Evolutionary conservation across 2,329 filamentous ascomycete species (phyloP), one percentile per base, ranked within the genome.

Genomic region (Alternaria ventricosa): DNA sequence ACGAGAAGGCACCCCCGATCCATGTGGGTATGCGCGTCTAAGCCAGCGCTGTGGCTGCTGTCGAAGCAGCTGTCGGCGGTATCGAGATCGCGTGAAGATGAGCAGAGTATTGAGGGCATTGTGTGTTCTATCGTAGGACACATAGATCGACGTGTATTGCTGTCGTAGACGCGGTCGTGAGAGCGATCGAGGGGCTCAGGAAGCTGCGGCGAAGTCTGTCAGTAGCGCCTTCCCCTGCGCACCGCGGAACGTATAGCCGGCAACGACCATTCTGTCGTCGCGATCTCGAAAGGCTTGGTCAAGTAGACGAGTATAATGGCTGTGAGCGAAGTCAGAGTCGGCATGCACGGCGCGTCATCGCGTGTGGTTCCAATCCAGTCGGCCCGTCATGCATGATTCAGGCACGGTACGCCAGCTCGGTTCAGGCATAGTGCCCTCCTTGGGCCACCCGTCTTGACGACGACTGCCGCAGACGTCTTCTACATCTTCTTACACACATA

Each of bases 351-450:
- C 53, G 36, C 41, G 25, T 25, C 36, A 41, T 41, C 36, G 36
- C 36, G n/a, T 11, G 36, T 41, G 2, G n/a, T n/a, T n/a, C n/a
- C 18, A n/a, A 3, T 18, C 28, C 23, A 18, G 15, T 55, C 44
- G 44, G 55, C 55, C 55, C 43, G 43, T 15, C 41, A 13, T 28
- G 4, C 54, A 56, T 46, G 54, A 46, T 25, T 45, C 57, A 45
- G 41, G 18, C 41, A 45, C 50, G 43, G 25, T 54, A 47, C 50
- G 15, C 51, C 50, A 49, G 23, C 30, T 43, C 27, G 18, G 43
- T 55, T 60, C 51, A 1, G 50, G 57, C n/a, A 47, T 60, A 41
- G 57, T 36, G 44, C 45, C 51, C 55, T 55, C 28, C 27, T 41
- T n/a, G n/a, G 20, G 43, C 9, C 43, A 27, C 27, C n/a, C n/a